Conservation (phyloP, 2,329 filamentous ascomycete genomes). For the Aspergillus sp. region DNA sequence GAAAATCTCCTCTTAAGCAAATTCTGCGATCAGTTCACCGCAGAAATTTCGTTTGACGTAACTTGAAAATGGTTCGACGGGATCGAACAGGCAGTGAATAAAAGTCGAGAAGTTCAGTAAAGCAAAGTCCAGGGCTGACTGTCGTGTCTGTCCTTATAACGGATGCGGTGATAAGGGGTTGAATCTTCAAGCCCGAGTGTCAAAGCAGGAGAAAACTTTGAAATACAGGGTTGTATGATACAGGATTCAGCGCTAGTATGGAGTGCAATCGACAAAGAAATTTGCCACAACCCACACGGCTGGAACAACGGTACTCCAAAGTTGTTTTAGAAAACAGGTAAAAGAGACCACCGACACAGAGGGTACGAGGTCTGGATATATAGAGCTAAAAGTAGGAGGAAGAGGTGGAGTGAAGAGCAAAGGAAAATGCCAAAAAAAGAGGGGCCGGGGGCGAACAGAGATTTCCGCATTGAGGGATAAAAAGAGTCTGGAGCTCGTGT, state of each 20-base stretch:
- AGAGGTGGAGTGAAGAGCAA: conserved; percentile 1
- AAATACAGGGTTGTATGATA: not conserved
- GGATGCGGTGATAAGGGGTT: not conserved
- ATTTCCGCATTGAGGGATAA: conserved; percentile 20
- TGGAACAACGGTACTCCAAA: conserved; percentile 1
- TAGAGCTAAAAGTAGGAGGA: not conserved
- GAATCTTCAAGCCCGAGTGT: not conserved
- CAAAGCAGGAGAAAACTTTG: not conserved
- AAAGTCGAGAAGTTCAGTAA: not conserved
- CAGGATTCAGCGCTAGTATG: conserved; percentile 1
- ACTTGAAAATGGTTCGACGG: not conserved
- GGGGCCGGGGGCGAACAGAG: conserved; percentile 13
- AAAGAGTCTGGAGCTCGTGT: not conserved
- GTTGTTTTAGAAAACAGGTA: conserved; percentile 12
- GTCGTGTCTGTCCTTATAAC: not conserved
- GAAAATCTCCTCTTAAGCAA: conserved; percentile 12
- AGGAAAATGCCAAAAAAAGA: conserved; percentile 8
- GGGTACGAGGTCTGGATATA: conserved; percentile 5
- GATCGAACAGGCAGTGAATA: not conserved
- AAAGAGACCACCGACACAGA: not conserved
- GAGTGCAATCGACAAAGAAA: conserved; percentile 5
- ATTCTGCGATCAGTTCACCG: conserved; percentile 17
- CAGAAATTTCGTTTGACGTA: conserved; percentile 15
- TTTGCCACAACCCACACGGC: conserved; percentile 4
- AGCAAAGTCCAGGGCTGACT: not conserved